Conservation (phyloP, 2,329 filamentous ascomycete species). For the Ophiostoma australiae region DNA sequence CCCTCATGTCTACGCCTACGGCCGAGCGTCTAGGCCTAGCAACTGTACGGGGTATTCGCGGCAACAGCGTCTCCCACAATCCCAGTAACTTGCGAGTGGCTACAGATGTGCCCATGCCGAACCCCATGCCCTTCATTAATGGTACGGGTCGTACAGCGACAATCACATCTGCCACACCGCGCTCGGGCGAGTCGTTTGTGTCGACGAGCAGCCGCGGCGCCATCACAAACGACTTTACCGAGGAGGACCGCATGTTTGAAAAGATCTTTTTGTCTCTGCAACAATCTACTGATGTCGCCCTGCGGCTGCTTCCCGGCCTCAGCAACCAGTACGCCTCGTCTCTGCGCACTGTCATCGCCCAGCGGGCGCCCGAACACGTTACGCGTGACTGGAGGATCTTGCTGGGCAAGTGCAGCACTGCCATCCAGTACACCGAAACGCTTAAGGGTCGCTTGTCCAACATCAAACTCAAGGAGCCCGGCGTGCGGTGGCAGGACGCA, state of each 20-base stretch:
- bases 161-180: constrained; percentile 61
- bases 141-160: constrained; percentile 48
- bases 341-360: constrained; percentile 58
- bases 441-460: constrained; percentile 67
- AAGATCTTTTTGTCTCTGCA: constrained; percentile 73
- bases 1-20: constrained; percentile 43
- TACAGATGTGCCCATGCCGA: constrained; percentile 47
- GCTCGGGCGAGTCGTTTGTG: constrained; percentile 75
- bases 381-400: constrained; percentile 65
- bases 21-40: constrained; percentile 43
- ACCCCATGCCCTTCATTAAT: constrained; percentile 43
- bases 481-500: constrained; percentile 57
- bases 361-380: constrained; percentile 54
- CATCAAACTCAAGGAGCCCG: constrained; percentile 81
- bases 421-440: constrained; percentile 67
- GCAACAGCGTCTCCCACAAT: constrained; percentile 41
- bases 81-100: constrained; percentile 53
- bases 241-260: constrained; percentile 79
- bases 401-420: constrained; percentile 64
- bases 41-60: constrained; percentile 38
- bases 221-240: constrained; percentile 57
- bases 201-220: constrained; percentile 49
- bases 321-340: constrained; percentile 61
- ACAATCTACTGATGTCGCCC: constrained; percentile 66
- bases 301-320: constrained; percentile 65